Conservation (phyloP, 1,284 basidiomycete species). For the Cryptococcus deneoformans region DNA sequence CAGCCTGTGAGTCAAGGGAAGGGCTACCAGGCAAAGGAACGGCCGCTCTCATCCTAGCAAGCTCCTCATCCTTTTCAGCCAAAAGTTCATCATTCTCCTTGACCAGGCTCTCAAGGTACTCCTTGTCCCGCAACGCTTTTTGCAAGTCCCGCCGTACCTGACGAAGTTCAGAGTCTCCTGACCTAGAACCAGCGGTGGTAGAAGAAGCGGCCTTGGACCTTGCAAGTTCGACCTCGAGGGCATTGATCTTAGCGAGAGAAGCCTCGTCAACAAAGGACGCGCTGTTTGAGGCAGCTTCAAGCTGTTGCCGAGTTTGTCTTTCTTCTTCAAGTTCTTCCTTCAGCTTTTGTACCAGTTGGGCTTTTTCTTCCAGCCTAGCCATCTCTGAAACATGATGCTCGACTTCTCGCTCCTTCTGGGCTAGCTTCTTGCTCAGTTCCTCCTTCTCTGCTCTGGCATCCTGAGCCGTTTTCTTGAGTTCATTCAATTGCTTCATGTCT, state of each 20-base stretch:
- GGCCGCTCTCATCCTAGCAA: constrained; percentile 15
- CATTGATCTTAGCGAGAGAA: constrained; percentile 9
- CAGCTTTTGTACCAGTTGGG: constrained; percentile 11
- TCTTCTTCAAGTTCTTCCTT: constrained; percentile 18
- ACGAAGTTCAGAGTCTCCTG: constrained; percentile 8
- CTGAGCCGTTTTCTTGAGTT: constrained; percentile 23
- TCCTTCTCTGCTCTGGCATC: constrained; percentile 20
- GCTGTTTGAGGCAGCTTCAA: neutral
- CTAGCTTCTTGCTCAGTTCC: constrained; percentile 8
- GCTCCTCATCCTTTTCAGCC: constrained; percentile 22
- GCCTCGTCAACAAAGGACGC: constrained; percentile 1
- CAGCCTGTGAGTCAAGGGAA: neutral
- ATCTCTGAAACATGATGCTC: constrained; percentile 14
- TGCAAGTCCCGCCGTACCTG: constrained; percentile 26
- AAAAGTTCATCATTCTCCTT: constrained; percentile 24
- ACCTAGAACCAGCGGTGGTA: neutral
- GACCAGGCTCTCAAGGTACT: constrained; percentile 18
- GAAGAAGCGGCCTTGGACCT: constrained; percentile 7
- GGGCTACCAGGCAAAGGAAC: constrained; percentile 21
- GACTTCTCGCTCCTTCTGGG: constrained; percentile 17
- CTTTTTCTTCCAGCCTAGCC: neutral
- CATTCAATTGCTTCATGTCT: constrained; percentile 23
- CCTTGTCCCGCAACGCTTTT: constrained; percentile 18
- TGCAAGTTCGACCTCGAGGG: constrained; percentile 20
- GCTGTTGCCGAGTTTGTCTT: constrained; percentile 1